A percentile compares a stretch with the other conserved stretches of the same genome.
These are phyloP conservation scores for Anthracocystis walkeri DNA, from an alignment of 1,284 basidiomycete species.

Conservation along the genomic window DNA sequence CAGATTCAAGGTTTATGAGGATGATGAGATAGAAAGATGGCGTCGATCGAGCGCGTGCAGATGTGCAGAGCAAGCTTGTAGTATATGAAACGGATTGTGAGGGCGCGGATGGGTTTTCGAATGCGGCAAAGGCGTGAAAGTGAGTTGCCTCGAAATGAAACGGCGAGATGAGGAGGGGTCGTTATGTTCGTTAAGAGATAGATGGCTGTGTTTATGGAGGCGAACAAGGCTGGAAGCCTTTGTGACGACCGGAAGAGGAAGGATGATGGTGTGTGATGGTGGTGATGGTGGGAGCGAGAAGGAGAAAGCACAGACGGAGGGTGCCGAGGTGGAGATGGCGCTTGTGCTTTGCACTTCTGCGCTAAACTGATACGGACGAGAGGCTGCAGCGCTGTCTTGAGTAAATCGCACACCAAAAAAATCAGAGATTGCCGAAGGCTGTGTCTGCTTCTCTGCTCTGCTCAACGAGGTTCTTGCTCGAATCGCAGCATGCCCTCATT, in stretches of 20 bases:
- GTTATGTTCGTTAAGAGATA: not conserved
- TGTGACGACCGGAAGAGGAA: constrained; percentile 1
- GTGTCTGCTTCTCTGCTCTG: too few relatives aligned
- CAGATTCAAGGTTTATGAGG: not conserved
- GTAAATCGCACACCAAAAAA: too few relatives aligned
- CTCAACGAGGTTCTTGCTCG: too few relatives aligned
- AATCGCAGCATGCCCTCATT: too few relatives aligned
- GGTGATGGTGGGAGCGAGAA: not conserved
- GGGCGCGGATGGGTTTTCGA: not conserved
- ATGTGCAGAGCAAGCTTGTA: too few relatives aligned
- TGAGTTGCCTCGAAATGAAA: too few relatives aligned
- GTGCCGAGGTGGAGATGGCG: not conserved
- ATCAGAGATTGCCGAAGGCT: too few relatives aligned
- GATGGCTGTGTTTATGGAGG: not conserved
- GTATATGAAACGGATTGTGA: too few relatives aligned
- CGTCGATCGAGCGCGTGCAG: too few relatives aligned
- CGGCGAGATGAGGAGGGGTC: not conserved
- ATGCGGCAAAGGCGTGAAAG: not conserved
- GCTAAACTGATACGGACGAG: not conserved
- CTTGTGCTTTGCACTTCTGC: not conserved
- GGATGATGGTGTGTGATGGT: not conserved
- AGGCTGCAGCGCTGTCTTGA: too few relatives aligned
- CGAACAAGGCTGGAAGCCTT: not conserved
- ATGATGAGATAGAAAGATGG: not conserved
- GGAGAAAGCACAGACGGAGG: not conserved